Evolutionary conservation across 352 stramenopile species (phyloP).

Genomic region (Globisporangium spiculum): DNA sequence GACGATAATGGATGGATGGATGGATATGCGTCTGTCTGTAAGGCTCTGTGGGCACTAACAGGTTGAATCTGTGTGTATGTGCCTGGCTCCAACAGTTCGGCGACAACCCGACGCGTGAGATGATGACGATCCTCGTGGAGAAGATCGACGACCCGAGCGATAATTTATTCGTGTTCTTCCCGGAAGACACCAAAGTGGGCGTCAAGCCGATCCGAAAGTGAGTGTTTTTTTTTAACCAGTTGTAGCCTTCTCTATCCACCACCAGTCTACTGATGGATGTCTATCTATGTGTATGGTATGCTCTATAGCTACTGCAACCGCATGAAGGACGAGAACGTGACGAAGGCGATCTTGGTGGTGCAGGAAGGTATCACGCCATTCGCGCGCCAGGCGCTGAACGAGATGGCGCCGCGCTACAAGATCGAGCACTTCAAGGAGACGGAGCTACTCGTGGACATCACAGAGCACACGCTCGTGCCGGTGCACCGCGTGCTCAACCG

Average conservation of each 20-base stretch:
- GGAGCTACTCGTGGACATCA: conserved; percentile 99
- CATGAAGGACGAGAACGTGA: conserved; percentile 97
- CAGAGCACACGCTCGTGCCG: conserved; percentile 98
- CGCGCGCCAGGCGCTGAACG: conserved; percentile 94
- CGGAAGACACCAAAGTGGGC: conserved; percentile 98
- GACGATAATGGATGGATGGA: background rate
- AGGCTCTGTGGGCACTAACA: background rate
- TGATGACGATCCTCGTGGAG: conserved; percentile 95
- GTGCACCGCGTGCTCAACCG: conserved; percentile 97
- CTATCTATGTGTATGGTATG: background rate
- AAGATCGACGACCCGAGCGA: conserved; percentile 92
- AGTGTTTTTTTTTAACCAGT: conserved; percentile 26
- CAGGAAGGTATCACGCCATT: conserved; percentile 96
- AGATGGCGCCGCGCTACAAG: conserved; percentile 91
- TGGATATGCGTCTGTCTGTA: background rate
- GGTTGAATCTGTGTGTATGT: background rate
- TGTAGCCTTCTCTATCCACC: background rate
- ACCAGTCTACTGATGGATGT: background rate
- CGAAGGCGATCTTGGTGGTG: conserved; percentile 97
- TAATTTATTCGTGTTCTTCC: conserved; percentile 99
- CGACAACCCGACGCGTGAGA: conserved; percentile 93
- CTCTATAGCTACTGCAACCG: conserved; percentile 85
- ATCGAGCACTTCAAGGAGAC: conserved; percentile 99
- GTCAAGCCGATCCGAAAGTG: conserved; percentile 96
- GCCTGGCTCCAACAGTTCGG: conserved; percentile 51